Percentiles rank a stretch among this genome's conserved stretches.
phyloP scores from a whole-genome alignment of 805 yeast genomes.

The Myxozyma monticola region DNA sequence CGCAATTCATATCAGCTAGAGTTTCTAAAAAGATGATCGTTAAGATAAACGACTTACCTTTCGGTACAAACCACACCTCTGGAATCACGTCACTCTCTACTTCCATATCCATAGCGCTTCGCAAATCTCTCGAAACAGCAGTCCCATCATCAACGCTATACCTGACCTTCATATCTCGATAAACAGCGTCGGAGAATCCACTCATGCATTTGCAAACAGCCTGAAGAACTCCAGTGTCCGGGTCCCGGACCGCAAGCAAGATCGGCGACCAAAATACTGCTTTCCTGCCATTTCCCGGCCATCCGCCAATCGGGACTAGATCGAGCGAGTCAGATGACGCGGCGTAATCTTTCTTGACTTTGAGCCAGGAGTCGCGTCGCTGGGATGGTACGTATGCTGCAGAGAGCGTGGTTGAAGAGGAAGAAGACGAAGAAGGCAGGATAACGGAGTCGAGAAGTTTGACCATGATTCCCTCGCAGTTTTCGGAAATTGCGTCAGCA shows the following conservation, averaged over 20 bases:
- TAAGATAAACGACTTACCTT: slow-evolving; percentile 13
- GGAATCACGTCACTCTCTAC: slow-evolving; percentile 31
- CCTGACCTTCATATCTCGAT: slow-evolving; percentile 25
- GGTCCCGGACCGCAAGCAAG: slow-evolving; percentile 32
- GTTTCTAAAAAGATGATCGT: not conserved
- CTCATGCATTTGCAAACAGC: slow-evolving; percentile 36
- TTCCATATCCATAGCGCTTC: slow-evolving; percentile 5
- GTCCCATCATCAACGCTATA: slow-evolving; percentile 21
- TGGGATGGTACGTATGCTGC: slow-evolving; percentile 34
- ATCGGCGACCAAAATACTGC: slow-evolving; percentile 34
- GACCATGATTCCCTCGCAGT: slow-evolving; percentile 36
- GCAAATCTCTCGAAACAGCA: slow-evolving; percentile 2
- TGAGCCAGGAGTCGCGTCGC: slow-evolving; percentile 35
- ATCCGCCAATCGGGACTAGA: slow-evolving; percentile 34
- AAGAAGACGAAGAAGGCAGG: not conserved
- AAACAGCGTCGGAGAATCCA: slow-evolving; percentile 33
- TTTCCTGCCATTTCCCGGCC: slow-evolving; percentile 35
- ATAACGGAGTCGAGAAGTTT: slow-evolving; percentile 29
- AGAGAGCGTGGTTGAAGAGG: not conserved
- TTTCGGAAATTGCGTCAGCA: slow-evolving; percentile 14
- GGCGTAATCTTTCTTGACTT: slow-evolving; percentile 34
- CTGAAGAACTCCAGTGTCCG: slow-evolving; percentile 26
- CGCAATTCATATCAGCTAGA: too few species aligned
- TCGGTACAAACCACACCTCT: slow-evolving; percentile 30
- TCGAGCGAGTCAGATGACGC: slow-evolving; percentile 29